A percentile compares a stretch with the other conserved stretches of the same genome.
Evolutionary conservation across 2,329 filamentous ascomycete species (phyloP).

Genomic region (Fusarium oligoseptatum): DNA sequence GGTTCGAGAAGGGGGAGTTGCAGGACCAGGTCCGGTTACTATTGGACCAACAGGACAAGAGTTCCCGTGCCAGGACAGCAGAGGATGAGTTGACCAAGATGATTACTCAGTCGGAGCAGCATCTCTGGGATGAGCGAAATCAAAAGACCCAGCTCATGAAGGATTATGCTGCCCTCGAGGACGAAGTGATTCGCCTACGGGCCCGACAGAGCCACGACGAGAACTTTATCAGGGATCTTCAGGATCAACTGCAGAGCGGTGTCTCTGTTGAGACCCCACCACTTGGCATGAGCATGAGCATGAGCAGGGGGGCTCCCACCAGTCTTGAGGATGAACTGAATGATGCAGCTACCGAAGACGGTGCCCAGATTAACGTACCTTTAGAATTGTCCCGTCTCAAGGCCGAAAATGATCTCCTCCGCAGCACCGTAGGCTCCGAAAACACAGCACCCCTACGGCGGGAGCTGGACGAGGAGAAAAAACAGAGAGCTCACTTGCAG

Average conservation of each 20-base stretch:
- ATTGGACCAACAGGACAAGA: slow-evolving; percentile 52
- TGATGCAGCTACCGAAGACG: slow-evolving; percentile 57
- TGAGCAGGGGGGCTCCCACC: slow-evolving; percentile 46
- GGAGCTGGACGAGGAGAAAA: slow-evolving; percentile 68
- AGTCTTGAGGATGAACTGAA: slow-evolving; percentile 73
- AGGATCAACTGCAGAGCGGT: slow-evolving; percentile 67
- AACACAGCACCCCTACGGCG: slow-evolving; percentile 67
- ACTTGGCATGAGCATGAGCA: slow-evolving; percentile 31
- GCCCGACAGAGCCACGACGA: slow-evolving; percentile 65
- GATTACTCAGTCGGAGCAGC: slow-evolving; percentile 58
- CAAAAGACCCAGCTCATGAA: slow-evolving; percentile 62
- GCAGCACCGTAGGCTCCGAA: slow-evolving; percentile 66
- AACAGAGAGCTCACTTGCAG: slow-evolving; percentile 65
- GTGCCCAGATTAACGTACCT: slow-evolving; percentile 54
- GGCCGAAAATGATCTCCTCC: slow-evolving; percentile 71
- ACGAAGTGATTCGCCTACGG: slow-evolving; percentile 62
- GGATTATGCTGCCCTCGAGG: slow-evolving; percentile 59
- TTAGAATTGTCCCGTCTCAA: slow-evolving; percentile 70
- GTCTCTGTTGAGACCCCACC: slow-evolving; percentile 38
- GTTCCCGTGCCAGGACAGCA: slow-evolving; percentile 51
- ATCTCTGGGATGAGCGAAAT: slow-evolving; percentile 58
- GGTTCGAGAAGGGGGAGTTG: slow-evolving; percentile 67
- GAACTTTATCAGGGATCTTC: slow-evolving; percentile 68
- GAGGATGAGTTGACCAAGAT: slow-evolving; percentile 58
- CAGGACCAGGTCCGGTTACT: slow-evolving; percentile 61